These are phyloP conservation scores for Pneumocystis jirovecii DNA, from an alignment of 1,139 yeast genomes.

Conservation along the genomic window DNA sequence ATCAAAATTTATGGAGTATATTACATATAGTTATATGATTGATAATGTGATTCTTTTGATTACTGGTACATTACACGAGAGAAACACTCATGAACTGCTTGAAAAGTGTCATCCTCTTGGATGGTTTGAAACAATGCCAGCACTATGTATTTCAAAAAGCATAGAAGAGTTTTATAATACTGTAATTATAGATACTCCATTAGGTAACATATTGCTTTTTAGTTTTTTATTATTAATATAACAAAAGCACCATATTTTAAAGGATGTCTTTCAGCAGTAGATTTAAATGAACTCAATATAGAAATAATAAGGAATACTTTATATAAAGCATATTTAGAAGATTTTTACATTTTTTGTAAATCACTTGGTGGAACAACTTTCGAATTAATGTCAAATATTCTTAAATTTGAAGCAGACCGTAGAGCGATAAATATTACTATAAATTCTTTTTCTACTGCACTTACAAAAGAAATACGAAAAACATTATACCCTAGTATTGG, in stretches of 20 bases:
- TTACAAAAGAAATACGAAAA: constrained; percentile 53
- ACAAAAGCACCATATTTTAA: constrained; percentile 75
- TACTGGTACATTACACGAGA: constrained; percentile 90
- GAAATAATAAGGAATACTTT: constrained; percentile 86
- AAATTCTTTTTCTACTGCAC: constrained; percentile 73
- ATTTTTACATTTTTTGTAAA: constrained; percentile 54
- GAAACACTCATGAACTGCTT: constrained; percentile 76
- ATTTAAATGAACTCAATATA: constrained; percentile 85
- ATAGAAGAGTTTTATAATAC: constrained; percentile 82
- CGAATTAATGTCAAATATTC: constrained; percentile 62
- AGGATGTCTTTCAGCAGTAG: constrained; percentile 81
- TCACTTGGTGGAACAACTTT: constrained; percentile 61
- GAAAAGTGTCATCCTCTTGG: constrained; percentile 92
- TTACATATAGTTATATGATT: constrained; percentile 94
- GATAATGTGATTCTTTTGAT: constrained; percentile 93
- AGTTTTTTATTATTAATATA: neutral
- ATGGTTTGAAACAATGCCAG: constrained; percentile 95
- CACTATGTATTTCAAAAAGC: constrained; percentile 86
- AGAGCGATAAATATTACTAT: constrained; percentile 81
- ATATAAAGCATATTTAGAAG: constrained; percentile 84
- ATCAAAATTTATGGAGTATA: constrained; percentile 71
- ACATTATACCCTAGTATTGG: constrained; percentile 71
- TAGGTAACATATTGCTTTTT: constrained; percentile 21
- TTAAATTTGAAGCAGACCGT: constrained; percentile 88
- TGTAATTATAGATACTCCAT: constrained; percentile 91